Conservation (phyloP, 1,284 basidiomycete genomes). For the Mycosarcoma maydis region DNA sequence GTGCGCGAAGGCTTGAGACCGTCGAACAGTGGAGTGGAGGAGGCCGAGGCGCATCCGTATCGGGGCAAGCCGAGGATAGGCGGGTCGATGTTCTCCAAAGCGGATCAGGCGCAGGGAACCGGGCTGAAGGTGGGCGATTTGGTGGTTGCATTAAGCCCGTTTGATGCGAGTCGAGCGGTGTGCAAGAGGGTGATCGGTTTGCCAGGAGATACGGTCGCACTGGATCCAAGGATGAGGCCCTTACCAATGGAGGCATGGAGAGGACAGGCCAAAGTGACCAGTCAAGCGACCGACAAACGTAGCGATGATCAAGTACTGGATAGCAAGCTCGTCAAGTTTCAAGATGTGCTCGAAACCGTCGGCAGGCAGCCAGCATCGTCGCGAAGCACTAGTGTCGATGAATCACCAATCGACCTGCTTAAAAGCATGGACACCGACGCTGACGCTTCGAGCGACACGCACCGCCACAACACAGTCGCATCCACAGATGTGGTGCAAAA, state of each 20-base stretch:
- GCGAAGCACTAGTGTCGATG: not conserved
- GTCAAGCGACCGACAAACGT: not conserved
- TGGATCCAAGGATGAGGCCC: constrained; percentile 74
- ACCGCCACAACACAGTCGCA: constrained; percentile 16
- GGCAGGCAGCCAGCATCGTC: not conserved
- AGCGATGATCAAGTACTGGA: not conserved
- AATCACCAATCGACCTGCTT: constrained; percentile 19
- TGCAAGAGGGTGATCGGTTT: constrained; percentile 92
- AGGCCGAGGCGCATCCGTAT: constrained; percentile 5
- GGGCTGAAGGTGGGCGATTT: constrained; percentile 75
- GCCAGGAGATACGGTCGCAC: constrained; percentile 86
- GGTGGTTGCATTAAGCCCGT: constrained; percentile 79
- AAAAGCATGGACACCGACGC: constrained; percentile 25
- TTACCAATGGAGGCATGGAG: constrained; percentile 28
- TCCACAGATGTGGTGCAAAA: constrained; percentile 8
- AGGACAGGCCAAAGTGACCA: too few species aligned
- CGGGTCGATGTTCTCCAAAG: constrained; percentile 21
- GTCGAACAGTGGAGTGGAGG: not conserved
- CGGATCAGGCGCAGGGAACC: constrained; percentile 51
- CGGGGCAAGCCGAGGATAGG: constrained; percentile 6
- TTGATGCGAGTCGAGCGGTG: constrained; percentile 76
- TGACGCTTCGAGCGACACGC: constrained; percentile 1
- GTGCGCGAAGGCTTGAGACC: not conserved
- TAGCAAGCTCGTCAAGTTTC: constrained; percentile 10
- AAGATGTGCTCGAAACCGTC: constrained; percentile 12